Evolutionary conservation across 164 flowering plant genomes (phyloP).

Genomic region (Sedum album): DNA sequence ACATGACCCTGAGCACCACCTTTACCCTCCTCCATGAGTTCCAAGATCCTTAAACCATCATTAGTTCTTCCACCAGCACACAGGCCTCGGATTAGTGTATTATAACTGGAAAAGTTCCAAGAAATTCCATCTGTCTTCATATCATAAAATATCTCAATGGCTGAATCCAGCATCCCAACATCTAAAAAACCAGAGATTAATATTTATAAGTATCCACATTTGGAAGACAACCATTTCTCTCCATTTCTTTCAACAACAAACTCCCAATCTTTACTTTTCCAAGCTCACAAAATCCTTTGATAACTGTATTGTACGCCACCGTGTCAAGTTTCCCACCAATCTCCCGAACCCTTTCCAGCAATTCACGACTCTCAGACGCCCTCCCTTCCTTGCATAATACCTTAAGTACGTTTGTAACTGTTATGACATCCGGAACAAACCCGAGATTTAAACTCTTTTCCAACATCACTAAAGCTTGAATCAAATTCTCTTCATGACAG

Average conservation of each 20-base stretch:
- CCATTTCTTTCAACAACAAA: slow-evolving; percentile 64
- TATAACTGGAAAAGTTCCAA: slow-evolving; percentile 48
- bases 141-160: slow-evolving; percentile 56
- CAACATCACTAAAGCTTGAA: slow-evolving; percentile 64
- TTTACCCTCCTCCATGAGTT: slow-evolving; percentile 51
- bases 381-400: slow-evolving; percentile 57
- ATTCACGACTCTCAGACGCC: slow-evolving; percentile 52
- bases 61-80: slow-evolving; percentile 47
- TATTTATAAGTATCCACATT: slow-evolving; percentile 56
- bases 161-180: slow-evolving; percentile 40
- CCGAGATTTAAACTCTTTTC: slow-evolving; percentile 59
- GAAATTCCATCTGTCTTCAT: slow-evolving; percentile 55
- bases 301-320: slow-evolving; percentile 61
- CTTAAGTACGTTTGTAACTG: slow-evolving; percentile 61
- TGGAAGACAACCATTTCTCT: slow-evolving; percentile 71
- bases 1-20: slow-evolving; percentile 30
- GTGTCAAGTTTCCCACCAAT: slow-evolving; percentile 50
- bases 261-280: slow-evolving; percentile 50
- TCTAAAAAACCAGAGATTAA: slow-evolving; percentile 64
- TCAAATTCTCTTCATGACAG: slow-evolving; percentile 50
- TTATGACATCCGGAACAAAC: slow-evolving; percentile 52
- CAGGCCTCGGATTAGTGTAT: slow-evolving; percentile 50
- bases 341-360: slow-evolving; percentile 56
- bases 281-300: slow-evolving; percentile 56
- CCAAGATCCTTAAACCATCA: slow-evolving; percentile 56